Evolutionary conservation across 129 eudicot genomes (phyloP).

Genomic region (Flaveria ramosissima): DNA sequence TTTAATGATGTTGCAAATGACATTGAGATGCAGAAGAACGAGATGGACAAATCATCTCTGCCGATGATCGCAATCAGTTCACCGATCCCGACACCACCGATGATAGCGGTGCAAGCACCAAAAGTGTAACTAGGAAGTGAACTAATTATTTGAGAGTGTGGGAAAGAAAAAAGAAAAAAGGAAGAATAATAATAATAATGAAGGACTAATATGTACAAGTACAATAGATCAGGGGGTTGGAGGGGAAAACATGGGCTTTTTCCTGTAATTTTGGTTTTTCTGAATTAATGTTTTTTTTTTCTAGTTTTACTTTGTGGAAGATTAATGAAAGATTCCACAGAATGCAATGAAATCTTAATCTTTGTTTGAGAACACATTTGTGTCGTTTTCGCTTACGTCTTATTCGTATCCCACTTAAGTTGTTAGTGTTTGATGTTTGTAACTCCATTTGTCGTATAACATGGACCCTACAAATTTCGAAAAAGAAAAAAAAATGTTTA

Average conservation of each 20-base stretch:
- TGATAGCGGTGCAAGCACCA: conserved; percentile 75
- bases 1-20: conserved; percentile 43
- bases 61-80: conserved; percentile 57
- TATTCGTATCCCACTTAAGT: conserved; percentile 42
- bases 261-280: conserved; percentile 45
- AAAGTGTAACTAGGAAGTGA: conserved; percentile 30
- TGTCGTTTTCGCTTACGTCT: conserved; percentile 31
- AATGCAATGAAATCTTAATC: conserved; percentile 32
- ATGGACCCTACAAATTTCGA: conserved; percentile 27
- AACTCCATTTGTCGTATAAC: conserved; percentile 29
- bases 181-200: neutral
- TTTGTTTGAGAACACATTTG: conserved; percentile 25
- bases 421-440: conserved; percentile 41
- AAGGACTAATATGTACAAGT: conserved; percentile 32
- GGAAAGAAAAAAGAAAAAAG: neutral
- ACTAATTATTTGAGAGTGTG: neutral
- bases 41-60: conserved; percentile 25
- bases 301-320: conserved; percentile 24
- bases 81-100: conserved; percentile 60
- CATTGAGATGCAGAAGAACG: conserved; percentile 49
- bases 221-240: conserved; percentile 36
- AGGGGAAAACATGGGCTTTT: conserved; percentile 38
- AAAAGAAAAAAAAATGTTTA: neutral
- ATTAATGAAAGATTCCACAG: conserved; percentile 33
- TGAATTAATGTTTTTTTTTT: conserved; percentile 24